These are phyloP conservation scores for Plasmodium inui DNA, from an alignment of 169 alveolate genomes.

Conservation along the genomic window DNA sequence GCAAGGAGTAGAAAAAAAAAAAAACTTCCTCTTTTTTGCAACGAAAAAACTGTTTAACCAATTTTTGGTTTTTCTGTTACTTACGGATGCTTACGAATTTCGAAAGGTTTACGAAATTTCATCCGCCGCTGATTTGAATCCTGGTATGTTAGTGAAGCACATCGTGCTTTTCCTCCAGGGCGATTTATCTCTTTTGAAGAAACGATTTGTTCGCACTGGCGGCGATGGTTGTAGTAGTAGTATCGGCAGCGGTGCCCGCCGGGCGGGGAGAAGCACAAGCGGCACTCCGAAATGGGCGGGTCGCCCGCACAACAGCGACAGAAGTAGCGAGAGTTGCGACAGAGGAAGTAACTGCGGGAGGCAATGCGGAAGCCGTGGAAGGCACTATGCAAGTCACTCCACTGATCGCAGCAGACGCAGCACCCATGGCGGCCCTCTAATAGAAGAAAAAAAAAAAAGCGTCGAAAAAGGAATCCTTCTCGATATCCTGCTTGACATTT, in stretches of 20 bases:
- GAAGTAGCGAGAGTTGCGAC: neutral
- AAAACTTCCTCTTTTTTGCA: constrained; percentile 23
- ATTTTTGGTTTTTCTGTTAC: constrained; percentile 63
- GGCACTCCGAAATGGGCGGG: neutral
- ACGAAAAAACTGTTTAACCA: constrained; percentile 57
- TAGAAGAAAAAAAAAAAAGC: neutral
- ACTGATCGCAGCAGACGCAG: constrained; percentile 7
- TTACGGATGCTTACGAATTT: constrained; percentile 25
- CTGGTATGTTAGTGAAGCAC: constrained; percentile 10
- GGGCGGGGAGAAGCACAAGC: neutral
- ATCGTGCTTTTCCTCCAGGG: constrained; percentile 15
- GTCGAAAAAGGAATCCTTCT: neutral
- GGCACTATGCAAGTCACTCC: neutral
- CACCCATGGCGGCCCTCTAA: neutral
- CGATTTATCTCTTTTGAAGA: constrained; percentile 22
- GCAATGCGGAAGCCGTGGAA: neutral
- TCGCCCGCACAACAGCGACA: neutral
- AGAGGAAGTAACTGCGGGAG: neutral
- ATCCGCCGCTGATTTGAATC: constrained; percentile 19
- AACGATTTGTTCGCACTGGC: neutral
- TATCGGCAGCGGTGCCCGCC: neutral
- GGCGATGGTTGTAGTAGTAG: neutral
- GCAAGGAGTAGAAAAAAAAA: constrained; percentile 4
- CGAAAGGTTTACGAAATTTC: constrained; percentile 20
- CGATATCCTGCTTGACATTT: neutral